A percentile compares a stretch with the other conserved stretches of the same genome.
These are phyloP conservation scores for Daucus carota DNA, from an alignment of 129 eudicot species.

Conservation along the genomic window DNA sequence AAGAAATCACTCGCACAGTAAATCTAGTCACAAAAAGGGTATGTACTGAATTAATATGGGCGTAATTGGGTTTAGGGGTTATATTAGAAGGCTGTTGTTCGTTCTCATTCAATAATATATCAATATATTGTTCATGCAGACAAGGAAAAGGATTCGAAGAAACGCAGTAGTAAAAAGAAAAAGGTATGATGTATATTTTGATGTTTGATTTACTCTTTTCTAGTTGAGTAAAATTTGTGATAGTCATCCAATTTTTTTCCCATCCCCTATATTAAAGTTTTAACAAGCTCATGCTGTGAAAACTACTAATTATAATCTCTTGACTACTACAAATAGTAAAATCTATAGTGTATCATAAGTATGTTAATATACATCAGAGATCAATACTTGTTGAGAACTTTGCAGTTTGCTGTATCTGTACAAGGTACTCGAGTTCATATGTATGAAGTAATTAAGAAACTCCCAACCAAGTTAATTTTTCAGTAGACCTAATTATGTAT, in stretches of 20 bases:
- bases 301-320: neutral
- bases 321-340: neutral
- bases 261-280: neutral
- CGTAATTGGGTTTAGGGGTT: neutral
- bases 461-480: neutral
- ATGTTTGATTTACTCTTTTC: neutral
- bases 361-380: neutral
- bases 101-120: conserved; percentile 1
- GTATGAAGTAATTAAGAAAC: neutral
- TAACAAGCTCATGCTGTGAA: neutral
- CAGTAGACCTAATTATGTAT: neutral
- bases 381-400: neutral
- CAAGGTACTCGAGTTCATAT: neutral
- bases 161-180: conserved; percentile 85
- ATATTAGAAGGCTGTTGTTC: neutral
- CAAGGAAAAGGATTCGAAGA: conserved; percentile 74
- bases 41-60: conserved; percentile 5
- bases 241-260: neutral
- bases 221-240: neutral
- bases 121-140: conserved; percentile 35
- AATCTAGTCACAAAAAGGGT: conserved; percentile 68
- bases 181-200: conserved; percentile 39
- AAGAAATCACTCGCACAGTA: conserved; percentile 67
- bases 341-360: neutral
- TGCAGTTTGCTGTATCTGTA: neutral